A percentile compares a stretch with the other conserved stretches of the same genome.
These are phyloP conservation scores for Scytalidium lignicola DNA, from an alignment of 2,329 filamentous ascomycete species.

Conservation along the genomic window DNA sequence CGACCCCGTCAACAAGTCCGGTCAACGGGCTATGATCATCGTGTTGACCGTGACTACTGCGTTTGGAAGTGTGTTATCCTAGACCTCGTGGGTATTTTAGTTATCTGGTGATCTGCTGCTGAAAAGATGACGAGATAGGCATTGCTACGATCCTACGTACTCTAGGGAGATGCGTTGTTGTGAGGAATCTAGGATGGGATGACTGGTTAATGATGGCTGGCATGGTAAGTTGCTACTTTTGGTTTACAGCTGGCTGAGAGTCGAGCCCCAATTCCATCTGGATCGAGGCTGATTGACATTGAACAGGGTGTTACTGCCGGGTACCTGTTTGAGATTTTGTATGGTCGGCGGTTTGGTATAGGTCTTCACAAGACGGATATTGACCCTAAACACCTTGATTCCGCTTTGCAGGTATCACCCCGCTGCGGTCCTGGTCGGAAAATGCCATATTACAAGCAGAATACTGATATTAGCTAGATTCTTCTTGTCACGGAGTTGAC, in stretches of 20 bases:
- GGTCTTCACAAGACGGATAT: constrained; percentile 9
- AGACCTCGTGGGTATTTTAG: neutral
- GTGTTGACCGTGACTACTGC: constrained; percentile 7
- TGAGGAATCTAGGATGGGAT: constrained; percentile 7
- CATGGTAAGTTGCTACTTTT: constrained; percentile 5
- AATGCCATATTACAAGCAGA: neutral
- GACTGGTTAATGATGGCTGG: constrained; percentile 10
- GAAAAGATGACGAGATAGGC: constrained; percentile 1
- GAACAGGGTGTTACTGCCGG: constrained; percentile 6
- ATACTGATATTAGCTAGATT: constrained; percentile 6
- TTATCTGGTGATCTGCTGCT: neutral
- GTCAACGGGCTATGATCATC: neutral
- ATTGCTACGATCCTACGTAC: constrained; percentile 7
- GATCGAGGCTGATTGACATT: neutral
- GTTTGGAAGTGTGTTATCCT: constrained; percentile 7
- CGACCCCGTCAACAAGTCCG: neutral
- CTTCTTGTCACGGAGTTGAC: constrained; percentile 28
- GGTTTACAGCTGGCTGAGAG: too few relatives aligned
- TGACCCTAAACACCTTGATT: neutral
- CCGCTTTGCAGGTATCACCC: neutral
- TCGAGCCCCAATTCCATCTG: too few relatives aligned
- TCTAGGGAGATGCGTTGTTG: constrained; percentile 6
- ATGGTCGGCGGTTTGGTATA: constrained; percentile 7
- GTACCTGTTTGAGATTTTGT: constrained; percentile 13
- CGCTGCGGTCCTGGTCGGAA: neutral